Conservation (phyloP, 2,329 filamentous ascomycete genomes). For the Penicillium verrucosum region DNA sequence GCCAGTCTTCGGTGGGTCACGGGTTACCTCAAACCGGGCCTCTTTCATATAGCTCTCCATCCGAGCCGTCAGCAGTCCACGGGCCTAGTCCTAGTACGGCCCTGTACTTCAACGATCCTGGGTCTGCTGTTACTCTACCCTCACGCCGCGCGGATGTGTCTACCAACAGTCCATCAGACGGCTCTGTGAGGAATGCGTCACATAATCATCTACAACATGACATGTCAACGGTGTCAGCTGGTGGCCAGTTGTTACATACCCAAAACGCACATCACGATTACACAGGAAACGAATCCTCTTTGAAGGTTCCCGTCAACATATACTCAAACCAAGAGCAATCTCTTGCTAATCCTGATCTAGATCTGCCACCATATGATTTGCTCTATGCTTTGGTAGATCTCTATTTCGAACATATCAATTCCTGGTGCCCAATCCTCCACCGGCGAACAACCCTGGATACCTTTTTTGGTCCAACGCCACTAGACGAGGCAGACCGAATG, state of each 20-base stretch:
- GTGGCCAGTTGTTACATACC: slow-evolving; percentile 22
- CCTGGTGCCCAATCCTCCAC: slow-evolving; percentile 88
- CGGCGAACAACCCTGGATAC: slow-evolving; percentile 76
- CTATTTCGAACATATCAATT: slow-evolving; percentile 77
- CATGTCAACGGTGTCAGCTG: slow-evolving; percentile 18
- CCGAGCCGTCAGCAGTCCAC: slow-evolving; percentile 50
- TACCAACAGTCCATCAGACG: slow-evolving; percentile 36
- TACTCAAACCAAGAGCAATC: slow-evolving; percentile 48
- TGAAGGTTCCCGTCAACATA: slow-evolving; percentile 60
- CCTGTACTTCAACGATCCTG: slow-evolving; percentile 61
- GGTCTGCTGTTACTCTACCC: slow-evolving; percentile 45
- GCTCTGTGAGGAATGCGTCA: slow-evolving; percentile 28
- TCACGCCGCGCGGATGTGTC: slow-evolving; percentile 48
- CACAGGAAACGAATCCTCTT: slow-evolving; percentile 49
- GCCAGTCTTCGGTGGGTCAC: slow-evolving; percentile 29
- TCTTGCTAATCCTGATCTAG: slow-evolving; percentile 55
- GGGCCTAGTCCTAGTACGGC: slow-evolving; percentile 57
- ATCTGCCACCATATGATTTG: slow-evolving; percentile 71
- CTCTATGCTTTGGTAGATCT: slow-evolving; percentile 70
- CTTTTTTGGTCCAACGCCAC: slow-evolving; percentile 70
- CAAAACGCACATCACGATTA: slow-evolving; percentile 31
- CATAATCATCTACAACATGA: slow-evolving; percentile 24
- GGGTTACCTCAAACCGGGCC: slow-evolving; percentile 26
- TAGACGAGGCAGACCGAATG: slow-evolving; percentile 79
- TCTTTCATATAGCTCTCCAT: slow-evolving; percentile 47